Evolutionary conservation across 805 yeast genomes (phyloP).

Genomic region (Metschnikowia shivogae): DNA sequence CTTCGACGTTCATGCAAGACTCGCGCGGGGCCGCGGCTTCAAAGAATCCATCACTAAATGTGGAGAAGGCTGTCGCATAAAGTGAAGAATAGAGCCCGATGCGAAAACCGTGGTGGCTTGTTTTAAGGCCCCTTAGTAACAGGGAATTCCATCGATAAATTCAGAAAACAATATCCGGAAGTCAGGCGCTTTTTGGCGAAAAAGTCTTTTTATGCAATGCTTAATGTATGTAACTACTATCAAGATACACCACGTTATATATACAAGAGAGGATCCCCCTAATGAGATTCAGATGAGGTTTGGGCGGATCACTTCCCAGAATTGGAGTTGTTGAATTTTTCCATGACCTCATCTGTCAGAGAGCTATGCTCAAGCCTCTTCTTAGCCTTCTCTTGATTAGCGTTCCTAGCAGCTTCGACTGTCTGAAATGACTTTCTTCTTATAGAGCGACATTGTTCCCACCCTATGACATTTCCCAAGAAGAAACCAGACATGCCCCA

Average conservation of each 20-base stretch:
- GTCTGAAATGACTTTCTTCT: slow-evolving; percentile 63
- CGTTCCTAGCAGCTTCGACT: slow-evolving; percentile 64
- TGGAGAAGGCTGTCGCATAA: neutral
- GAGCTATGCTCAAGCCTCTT: slow-evolving; percentile 26
- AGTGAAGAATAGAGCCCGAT: neutral
- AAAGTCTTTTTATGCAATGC: too few species aligned
- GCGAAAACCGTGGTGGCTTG: neutral
- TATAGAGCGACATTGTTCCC: slow-evolving; percentile 86
- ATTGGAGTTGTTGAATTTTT: slow-evolving; percentile 23
- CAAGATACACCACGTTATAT: too few species aligned
- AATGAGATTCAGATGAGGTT: too few species aligned
- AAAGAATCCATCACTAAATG: neutral
- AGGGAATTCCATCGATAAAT: too few species aligned
- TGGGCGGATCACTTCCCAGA: neutral
- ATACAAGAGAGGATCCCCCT: too few species aligned
- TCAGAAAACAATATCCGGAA: too few species aligned
- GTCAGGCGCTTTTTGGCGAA: too few species aligned
- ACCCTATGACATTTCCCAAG: slow-evolving; percentile 75
- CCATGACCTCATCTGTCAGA: slow-evolving; percentile 22
- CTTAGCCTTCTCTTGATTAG: slow-evolving; percentile 30
- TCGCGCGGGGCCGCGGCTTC: slow-evolving; percentile 6
- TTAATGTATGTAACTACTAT: too few species aligned
- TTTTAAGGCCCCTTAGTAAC: too few species aligned
- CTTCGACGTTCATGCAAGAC: slow-evolving; percentile 6
- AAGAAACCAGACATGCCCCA: slow-evolving; percentile 83